phyloP scores from a whole-genome alignment of 306 rosid species.

The Carpinus fangiana region DNA sequence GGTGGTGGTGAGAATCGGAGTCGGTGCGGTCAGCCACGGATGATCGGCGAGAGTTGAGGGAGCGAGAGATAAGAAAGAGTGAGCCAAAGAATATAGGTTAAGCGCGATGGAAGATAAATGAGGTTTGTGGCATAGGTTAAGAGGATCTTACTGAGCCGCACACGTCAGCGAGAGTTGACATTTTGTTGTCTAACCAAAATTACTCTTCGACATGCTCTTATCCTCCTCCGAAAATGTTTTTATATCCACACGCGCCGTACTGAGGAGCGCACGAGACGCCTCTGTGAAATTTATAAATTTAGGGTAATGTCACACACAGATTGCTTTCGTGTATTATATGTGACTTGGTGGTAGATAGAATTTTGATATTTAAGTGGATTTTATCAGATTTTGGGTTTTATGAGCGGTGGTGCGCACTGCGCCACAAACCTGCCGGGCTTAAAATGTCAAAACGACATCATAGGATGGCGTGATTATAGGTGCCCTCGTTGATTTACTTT shows the following conservation, averaged over 20 bases:
- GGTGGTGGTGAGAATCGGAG: slow-evolving; percentile 58
- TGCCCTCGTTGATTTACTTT: too few relatives aligned
- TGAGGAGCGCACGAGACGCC: not conserved
- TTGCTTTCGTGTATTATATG: slow-evolving; percentile 5
- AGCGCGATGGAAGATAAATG: slow-evolving; percentile 28
- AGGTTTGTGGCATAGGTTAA: slow-evolving; percentile 37
- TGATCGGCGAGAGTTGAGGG: slow-evolving; percentile 54
- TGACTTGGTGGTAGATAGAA: not conserved
- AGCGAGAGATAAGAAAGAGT: slow-evolving; percentile 16
- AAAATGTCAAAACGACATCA: not conserved
- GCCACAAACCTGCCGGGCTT: not conserved
- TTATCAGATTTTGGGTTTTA: slow-evolving; percentile 19
- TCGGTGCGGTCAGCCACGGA: slow-evolving; percentile 72
- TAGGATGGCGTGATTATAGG: not conserved
- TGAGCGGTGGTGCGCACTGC: slow-evolving; percentile 23
- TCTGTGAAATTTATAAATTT: not conserved
- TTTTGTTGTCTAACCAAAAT: not conserved
- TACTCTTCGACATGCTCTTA: not conserved
- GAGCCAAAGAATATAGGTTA: slow-evolving; percentile 46
- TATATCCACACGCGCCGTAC: not conserved
- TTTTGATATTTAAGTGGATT: not conserved
- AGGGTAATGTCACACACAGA: too few relatives aligned
- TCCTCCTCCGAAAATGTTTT: not conserved
- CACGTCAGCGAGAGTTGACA: slow-evolving; percentile 19
- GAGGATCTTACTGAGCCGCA: slow-evolving; percentile 14